These are phyloP conservation scores for Jatropha curcas DNA, from an alignment of 345 rosid genomes.

Conservation along the genomic window DNA sequence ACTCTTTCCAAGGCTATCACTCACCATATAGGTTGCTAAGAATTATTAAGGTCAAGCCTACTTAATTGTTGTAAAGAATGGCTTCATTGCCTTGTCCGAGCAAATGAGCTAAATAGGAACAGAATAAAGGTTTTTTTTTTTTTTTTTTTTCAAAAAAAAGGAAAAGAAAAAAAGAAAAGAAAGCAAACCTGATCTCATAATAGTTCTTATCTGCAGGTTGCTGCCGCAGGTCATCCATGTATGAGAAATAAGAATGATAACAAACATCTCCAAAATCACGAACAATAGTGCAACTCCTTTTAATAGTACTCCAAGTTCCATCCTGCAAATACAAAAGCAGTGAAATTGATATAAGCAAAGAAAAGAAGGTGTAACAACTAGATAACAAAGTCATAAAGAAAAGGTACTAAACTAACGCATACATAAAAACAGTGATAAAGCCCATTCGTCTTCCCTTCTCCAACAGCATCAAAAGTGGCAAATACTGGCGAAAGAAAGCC, in stretches of 20 bases:
- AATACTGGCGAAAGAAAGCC: slow-evolving; percentile 87
- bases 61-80: background rate
- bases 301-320: slow-evolving; percentile 76
- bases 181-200: slow-evolving; percentile 81
- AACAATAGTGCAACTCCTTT: slow-evolving; percentile 62
- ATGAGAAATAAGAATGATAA: slow-evolving; percentile 67
- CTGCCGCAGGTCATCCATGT: slow-evolving; percentile 68
- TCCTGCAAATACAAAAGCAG: slow-evolving; percentile 48
- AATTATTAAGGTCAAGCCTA: background rate
- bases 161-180: background rate
- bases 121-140: background rate
- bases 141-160: background rate
- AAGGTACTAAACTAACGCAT: slow-evolving; percentile 34
- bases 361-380: background rate
- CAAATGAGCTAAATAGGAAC: background rate
- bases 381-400: slow-evolving; percentile 2
- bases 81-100: background rate
- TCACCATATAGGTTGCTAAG: background rate
- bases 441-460: slow-evolving; percentile 71
- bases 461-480: slow-evolving; percentile 92
- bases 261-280: slow-evolving; percentile 74
- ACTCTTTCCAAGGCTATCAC: background rate
- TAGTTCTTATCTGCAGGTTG: slow-evolving; percentile 52
- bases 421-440: slow-evolving; percentile 77
- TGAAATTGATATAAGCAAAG: background rate